Evolutionary conservation across 2,329 filamentous ascomycete species (phyloP).

Genomic region (Pseudocercospora pini-densiflorae): DNA sequence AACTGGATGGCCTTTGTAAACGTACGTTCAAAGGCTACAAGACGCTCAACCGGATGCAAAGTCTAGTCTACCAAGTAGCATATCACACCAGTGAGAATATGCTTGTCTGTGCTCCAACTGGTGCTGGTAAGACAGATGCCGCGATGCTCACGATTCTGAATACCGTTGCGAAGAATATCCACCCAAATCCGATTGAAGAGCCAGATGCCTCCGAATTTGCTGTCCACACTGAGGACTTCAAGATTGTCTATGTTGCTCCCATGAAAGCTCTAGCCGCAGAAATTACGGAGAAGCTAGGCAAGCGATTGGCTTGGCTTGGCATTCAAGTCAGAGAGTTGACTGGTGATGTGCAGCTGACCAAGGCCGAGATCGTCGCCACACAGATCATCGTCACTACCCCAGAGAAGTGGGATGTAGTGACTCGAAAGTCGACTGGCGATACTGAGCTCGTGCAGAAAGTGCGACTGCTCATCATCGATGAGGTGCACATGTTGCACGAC

Average conservation of each 20-base stretch:
- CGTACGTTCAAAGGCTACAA: constrained; percentile 96
- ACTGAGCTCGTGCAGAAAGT: constrained; percentile 98
- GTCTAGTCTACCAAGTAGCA: constrained; percentile 90
- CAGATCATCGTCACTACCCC: constrained; percentile 99
- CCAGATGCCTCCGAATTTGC: constrained; percentile 76
- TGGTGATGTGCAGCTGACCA: constrained; percentile 98
- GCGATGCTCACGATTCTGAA: constrained; percentile 97
- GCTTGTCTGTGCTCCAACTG: constrained; percentile 96
- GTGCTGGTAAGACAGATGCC: constrained; percentile 94
- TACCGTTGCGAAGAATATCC: constrained; percentile 81
- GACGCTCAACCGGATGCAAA: constrained; percentile 96
- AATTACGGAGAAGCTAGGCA: constrained; percentile 91
- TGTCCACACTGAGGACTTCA: constrained; percentile 87
- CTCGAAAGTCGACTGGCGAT: constrained; percentile 93
- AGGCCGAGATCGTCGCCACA: constrained; percentile 91
- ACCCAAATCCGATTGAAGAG: constrained; percentile 78
- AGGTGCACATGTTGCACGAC: constrained; percentile 99
- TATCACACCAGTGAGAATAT: constrained; percentile 98
- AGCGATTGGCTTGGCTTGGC: constrained; percentile 89
- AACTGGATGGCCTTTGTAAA: constrained; percentile 86
- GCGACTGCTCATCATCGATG: constrained; percentile 92
- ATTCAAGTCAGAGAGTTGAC: constrained; percentile 92
- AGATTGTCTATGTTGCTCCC: constrained; percentile 97
- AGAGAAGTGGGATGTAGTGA: constrained; percentile 99
- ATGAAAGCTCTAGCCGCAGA: constrained; percentile 99